Percentiles rank a stretch among this genome's conserved stretches.
These are phyloP conservation scores for Exophiala sideris DNA, from an alignment of 2,329 filamentous ascomycete species.

Conservation along the genomic window DNA sequence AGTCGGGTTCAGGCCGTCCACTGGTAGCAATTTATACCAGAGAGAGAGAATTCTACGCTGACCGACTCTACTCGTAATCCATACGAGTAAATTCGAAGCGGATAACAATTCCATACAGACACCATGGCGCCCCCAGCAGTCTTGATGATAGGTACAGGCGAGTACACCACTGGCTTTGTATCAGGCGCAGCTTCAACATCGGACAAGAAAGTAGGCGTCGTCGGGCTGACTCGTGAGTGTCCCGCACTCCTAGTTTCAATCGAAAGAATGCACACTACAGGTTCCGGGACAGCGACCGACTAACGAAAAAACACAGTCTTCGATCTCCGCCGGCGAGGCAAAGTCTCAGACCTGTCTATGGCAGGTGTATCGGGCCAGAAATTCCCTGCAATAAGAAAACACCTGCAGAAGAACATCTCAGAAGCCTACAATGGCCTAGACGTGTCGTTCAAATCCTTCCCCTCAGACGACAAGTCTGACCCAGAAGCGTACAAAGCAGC, in stretches of 20 bases:
- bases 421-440: constrained; percentile 86
- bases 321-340: constrained; percentile 67
- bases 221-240: constrained; percentile 63
- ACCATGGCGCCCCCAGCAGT: constrained; percentile 62
- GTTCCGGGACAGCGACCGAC: neutral
- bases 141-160: constrained; percentile 83
- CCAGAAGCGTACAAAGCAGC: constrained; percentile 82
- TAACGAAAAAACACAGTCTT: constrained; percentile 55
- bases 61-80: too few relatives aligned
- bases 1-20: neutral
- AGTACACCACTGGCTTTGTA: constrained; percentile 95
- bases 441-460: constrained; percentile 79
- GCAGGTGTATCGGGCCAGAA: constrained; percentile 84
- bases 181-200: constrained; percentile 77
- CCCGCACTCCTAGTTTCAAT: neutral
- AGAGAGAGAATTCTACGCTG: too few relatives aligned
- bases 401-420: constrained; percentile 82
- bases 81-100: neutral
- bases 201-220: constrained; percentile 95
- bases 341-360: constrained; percentile 83
- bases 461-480: constrained; percentile 67
- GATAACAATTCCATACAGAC: neutral
- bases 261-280: neutral
- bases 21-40: neutral
- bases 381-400: constrained; percentile 88